Base-by-base conservation (phyloP, 1,284 basidiomycete genomes). In the Lentinula novae-zelandiae region DNA sequence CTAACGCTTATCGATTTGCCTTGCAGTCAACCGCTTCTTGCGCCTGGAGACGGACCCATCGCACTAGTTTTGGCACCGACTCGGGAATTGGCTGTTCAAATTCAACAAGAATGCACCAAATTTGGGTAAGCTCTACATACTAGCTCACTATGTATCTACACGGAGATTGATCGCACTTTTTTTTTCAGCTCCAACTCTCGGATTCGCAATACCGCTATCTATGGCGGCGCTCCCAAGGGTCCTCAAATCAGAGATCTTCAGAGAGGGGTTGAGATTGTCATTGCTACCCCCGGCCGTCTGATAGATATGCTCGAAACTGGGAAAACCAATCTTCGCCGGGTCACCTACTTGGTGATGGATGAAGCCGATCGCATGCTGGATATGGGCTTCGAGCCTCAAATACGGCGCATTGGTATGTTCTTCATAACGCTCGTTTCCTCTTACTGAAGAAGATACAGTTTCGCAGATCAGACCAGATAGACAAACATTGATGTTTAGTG, bases 351-450 rank as follows among this genome's bases (percentile, higher is more conserved):
- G 57, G 96, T 99, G 72, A 95, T 99, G 90, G 96, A 99, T 76
- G 97, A 99, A 77, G 96, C 96, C 60, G 96, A 98, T 79, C 92
- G 95, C 69, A 96, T 96, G 94, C 84, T 96, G 66, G 94, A 96
- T 79, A 96, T 96, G 95, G 95, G 96, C 85, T 99, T 99, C 80
- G 96, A 99, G 80, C 96, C 96, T 62, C 96, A 99, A 75, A 99
- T 99, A 72, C 86, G 96, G 74, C 99, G 99, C 81, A 56, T 56
- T 9, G 54, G 54, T 48, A 3, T 8, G 54, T 56, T 42, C 13
- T 31, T 12, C 3, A 17, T 6, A 27, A 40, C 0, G 4, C 10
- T 6, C 22, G 12, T 2, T 12, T 6, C 1, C 9, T 33, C 2
- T 20, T 27, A 15, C 39, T 56, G 15, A 44, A 7, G 31, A 12